Percentiles rank a stretch among this genome's conserved stretches.
Evolutionary conservation across 129 eudicot genomes (phyloP).

Genomic region (Flaveria trinervia): DNA sequence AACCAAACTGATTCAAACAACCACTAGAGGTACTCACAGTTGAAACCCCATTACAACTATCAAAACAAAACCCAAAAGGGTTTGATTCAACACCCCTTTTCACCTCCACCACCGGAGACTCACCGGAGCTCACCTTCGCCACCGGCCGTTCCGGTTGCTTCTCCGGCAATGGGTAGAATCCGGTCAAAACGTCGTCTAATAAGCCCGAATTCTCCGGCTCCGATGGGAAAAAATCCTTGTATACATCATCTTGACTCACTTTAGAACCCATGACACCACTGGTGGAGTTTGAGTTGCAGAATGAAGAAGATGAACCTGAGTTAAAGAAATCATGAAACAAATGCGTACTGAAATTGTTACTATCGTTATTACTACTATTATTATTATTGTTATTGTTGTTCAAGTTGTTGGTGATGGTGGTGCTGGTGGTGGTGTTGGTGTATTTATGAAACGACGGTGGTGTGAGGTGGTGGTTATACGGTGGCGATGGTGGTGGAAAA

Average conservation of each 20-base stretch:
- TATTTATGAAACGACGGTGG: background rate
- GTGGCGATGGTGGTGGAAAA: background rate
- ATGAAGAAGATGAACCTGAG: slow-evolving; percentile 26
- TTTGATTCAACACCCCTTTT: slow-evolving; percentile 13
- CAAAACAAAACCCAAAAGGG: slow-evolving; percentile 37
- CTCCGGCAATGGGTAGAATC: slow-evolving; percentile 61
- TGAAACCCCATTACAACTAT: slow-evolving; percentile 6
- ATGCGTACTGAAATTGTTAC: slow-evolving; percentile 23
- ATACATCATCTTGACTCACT: slow-evolving; percentile 11
- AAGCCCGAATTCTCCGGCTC: slow-evolving; percentile 66
- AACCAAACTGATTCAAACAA: slow-evolving; percentile 17
- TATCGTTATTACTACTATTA: slow-evolving; percentile 13
- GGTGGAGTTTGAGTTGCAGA: background rate
- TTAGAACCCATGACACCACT: background rate
- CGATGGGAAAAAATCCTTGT: slow-evolving; percentile 44
- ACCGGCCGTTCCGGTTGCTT: slow-evolving; percentile 15
- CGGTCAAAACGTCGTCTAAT: slow-evolving; percentile 57
- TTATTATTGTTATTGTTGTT: too few species aligned
- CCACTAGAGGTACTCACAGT: background rate
- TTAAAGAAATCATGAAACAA: slow-evolving; percentile 44
- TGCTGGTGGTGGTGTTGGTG: too few species aligned
- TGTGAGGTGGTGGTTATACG: slow-evolving; percentile 2
- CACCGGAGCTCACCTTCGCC: background rate
- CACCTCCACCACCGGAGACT: background rate
- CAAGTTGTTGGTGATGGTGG: background rate